A percentile compares a stretch with the other conserved stretches of the same genome.
These are phyloP conservation scores for Oryza nivara DNA, from an alignment of 176 grass and related monocot genomes.

Conservation along the genomic window DNA sequence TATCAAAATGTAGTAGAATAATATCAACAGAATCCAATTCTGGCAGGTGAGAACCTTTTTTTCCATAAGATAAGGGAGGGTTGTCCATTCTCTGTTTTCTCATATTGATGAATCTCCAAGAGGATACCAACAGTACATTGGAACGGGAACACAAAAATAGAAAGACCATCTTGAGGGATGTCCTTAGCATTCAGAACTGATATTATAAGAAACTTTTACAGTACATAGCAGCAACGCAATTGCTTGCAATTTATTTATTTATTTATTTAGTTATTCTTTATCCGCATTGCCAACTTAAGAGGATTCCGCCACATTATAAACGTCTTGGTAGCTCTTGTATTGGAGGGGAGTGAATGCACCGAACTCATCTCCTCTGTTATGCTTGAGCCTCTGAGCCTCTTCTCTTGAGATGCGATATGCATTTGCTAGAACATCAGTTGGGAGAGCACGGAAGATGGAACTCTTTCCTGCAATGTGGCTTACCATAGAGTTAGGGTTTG, in stretches of 20 bases:
- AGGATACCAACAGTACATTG: neutral
- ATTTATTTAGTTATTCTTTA: neutral
- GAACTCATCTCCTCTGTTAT: constrained; percentile 39
- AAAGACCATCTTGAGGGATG: neutral
- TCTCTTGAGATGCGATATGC: constrained; percentile 42
- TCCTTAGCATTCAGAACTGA: neutral
- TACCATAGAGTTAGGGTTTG: constrained; percentile 43
- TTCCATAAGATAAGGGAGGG: neutral
- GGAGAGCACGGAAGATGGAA: constrained; percentile 31
- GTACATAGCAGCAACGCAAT: neutral
- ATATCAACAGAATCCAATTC: neutral
- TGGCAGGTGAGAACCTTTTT: neutral
- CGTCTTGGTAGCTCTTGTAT: constrained; percentile 8
- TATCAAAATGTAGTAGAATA: constrained; percentile 5
- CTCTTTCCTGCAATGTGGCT: constrained; percentile 41
- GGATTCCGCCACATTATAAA: neutral
- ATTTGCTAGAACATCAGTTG: constrained; percentile 39
- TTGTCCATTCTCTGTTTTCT: neutral
- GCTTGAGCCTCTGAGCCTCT: constrained; percentile 46
- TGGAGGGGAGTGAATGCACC: constrained; percentile 29
- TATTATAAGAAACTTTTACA: neutral
- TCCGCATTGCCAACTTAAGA: neutral
- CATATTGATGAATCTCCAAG: neutral
- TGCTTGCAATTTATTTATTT: neutral
- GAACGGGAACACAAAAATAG: neutral